Percentiles rank a stretch among this genome's conserved stretches.
These are phyloP conservation scores for Mycena venus DNA, from an alignment of 768 basidiomycete genomes.

Conservation along the genomic window DNA sequence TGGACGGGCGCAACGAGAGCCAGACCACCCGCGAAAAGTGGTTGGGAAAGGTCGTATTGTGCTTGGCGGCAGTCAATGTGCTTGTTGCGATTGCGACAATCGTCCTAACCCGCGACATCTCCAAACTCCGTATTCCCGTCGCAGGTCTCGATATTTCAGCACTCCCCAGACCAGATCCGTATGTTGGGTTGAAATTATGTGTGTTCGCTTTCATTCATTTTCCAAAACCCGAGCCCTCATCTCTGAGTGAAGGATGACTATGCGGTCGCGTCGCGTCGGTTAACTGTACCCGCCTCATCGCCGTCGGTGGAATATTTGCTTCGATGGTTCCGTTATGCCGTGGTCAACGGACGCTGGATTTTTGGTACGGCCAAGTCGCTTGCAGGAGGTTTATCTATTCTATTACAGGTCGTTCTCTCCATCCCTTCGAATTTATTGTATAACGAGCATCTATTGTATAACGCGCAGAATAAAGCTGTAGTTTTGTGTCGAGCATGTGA, in stretches of 20 bases:
- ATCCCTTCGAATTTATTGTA: too few species aligned
- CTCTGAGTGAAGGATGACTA: neutral
- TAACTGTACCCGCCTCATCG: too few species aligned
- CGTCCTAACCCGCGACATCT: neutral
- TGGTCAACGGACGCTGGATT: too few species aligned
- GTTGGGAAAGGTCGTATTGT: neutral
- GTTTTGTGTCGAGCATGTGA: too few species aligned
- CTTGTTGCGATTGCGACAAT: constrained; percentile 7
- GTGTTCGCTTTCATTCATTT: neutral
- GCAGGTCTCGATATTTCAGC: constrained; percentile 1
- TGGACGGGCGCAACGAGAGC: neutral
- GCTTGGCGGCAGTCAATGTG: constrained; percentile 1
- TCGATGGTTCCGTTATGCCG: too few species aligned
- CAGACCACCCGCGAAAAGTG: neutral
- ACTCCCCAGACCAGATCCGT: constrained; percentile 24
- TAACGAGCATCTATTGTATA: too few species aligned
- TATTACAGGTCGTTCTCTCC: too few species aligned
- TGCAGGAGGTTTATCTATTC: too few species aligned
- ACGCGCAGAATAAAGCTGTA: too few species aligned
- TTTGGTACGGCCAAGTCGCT: too few species aligned
- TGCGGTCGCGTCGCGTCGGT: too few species aligned
- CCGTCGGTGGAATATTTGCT: too few species aligned
- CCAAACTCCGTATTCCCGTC: neutral
- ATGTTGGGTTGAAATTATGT: constrained; percentile 18
- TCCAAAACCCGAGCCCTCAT: neutral